These are phyloP conservation scores for Alectoria sarmentosa DNA, from an alignment of 495 filamentous ascomycete species.

Conservation along the genomic window DNA sequence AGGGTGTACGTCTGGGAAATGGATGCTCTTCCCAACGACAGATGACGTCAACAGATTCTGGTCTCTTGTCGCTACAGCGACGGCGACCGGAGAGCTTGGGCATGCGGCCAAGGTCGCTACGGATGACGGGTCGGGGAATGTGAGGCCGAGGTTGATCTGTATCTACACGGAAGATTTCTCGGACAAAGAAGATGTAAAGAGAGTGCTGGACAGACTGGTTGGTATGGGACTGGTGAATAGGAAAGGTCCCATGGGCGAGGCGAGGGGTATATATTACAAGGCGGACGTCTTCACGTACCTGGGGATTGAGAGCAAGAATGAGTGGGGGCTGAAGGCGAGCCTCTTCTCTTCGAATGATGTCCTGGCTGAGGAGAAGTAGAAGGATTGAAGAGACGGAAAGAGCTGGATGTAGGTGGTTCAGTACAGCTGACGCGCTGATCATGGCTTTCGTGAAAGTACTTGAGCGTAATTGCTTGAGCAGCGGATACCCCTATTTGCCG, in stretches of 20 bases:
- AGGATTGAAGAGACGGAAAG: neutral
- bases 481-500: neutral
- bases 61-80: slow-evolving; percentile 54
- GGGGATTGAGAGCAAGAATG: slow-evolving; percentile 57
- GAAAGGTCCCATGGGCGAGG: slow-evolving; percentile 21
- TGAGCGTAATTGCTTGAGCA: neutral
- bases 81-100: slow-evolving; percentile 57
- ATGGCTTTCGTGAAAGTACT: neutral
- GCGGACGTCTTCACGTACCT: slow-evolving; percentile 72
- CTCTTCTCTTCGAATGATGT: slow-evolving; percentile 41
- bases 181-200: slow-evolving; percentile 58
- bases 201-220: slow-evolving; percentile 54
- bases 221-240: slow-evolving; percentile 50
- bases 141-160: slow-evolving; percentile 50
- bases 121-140: slow-evolving; percentile 35
- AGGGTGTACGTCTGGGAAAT: slow-evolving; percentile 61
- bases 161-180: slow-evolving; percentile 71
- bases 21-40: slow-evolving; percentile 69
- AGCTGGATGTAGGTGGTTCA: neutral
- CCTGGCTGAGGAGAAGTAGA: slow-evolving; percentile 17
- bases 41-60: slow-evolving; percentile 56
- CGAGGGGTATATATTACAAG: slow-evolving; percentile 67
- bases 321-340: slow-evolving; percentile 58
- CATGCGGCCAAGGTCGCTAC: slow-evolving; percentile 63
- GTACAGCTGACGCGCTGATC: neutral